Conservation (phyloP, 257 asterid species). For the Perilla frutescens region DNA sequence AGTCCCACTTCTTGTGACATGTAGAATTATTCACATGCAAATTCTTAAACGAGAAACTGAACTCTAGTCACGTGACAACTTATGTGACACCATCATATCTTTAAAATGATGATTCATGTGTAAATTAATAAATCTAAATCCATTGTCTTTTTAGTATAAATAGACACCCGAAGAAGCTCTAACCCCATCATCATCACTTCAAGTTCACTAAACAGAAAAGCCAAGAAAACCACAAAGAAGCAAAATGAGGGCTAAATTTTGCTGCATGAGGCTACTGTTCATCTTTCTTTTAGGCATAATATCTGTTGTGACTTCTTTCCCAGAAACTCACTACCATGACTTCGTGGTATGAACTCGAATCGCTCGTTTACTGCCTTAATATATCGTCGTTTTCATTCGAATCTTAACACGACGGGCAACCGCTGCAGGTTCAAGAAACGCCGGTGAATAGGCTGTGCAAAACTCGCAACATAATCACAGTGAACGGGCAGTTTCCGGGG, state of each 20-base stretch:
- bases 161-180: slow-evolving; percentile 31
- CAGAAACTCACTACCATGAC: slow-evolving; percentile 52
- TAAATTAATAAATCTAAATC: not conserved
- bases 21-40: too few relatives aligned
- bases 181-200: slow-evolving; percentile 32
- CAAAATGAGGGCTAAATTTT: slow-evolving; percentile 38
- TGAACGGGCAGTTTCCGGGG: slow-evolving; percentile 79
- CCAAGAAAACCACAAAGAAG: not conserved
- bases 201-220: slow-evolving; percentile 2
- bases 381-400: too few relatives aligned
- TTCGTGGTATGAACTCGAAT: slow-evolving; percentile 45
- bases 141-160: slow-evolving; percentile 41
- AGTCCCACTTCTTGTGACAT: too few relatives aligned
- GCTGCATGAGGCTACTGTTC: slow-evolving; percentile 25
- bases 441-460: slow-evolving; percentile 60
- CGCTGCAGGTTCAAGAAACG: slow-evolving; percentile 56
- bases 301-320: slow-evolving; percentile 33
- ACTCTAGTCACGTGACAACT: too few relatives aligned
- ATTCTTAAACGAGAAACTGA: too few relatives aligned
- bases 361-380: too few relatives aligned
- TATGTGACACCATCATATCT: too few relatives aligned
- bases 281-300: slow-evolving; percentile 38
- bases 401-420: not conserved
- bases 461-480: slow-evolving; percentile 56
- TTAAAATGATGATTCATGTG: not conserved